Evolutionary conservation across 2,329 filamentous ascomycete species (phyloP), one percentile per base, ranked within the genome.

Genomic region (Penicillium sp.): DNA sequence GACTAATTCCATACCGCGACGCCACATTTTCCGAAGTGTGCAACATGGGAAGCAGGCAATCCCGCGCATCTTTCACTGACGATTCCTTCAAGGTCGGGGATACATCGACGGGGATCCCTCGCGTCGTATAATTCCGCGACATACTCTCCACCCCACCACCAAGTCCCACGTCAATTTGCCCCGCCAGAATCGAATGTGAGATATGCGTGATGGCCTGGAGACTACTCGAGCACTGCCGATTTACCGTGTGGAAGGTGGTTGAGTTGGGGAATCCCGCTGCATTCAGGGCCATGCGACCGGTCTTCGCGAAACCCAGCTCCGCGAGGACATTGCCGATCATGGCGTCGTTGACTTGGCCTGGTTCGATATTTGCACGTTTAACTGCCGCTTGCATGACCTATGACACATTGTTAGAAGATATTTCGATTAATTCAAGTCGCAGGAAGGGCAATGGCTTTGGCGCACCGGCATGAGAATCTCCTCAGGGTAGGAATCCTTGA

Each of bases 21-120:
- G 87, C 90, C 15, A 97, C 91, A 72, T 97, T 97, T 79, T 97
- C 92, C 54, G 87, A 91, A 4, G 93, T 97, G 83, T 93, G 91
- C 36, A 93, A 90, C 92, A 97, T 97, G 60, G 92, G 88, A 79
- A 90, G 81, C 82, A 91, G 82, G 80, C 90, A 93, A 76, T 97
- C 91, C 40, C 71, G 71, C 0, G 90, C 84, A 69, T 96, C 90
- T 68, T 90, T 64, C 3, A 64, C 46, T 1, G 52, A 33, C 3
- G 62, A 64, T 4, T 57, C 52, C 21, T 44, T 56, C 39, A 66
- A 21, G 3, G 47, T 37, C 3, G 62, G 60, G 6, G 61, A 62
- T 1, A 65, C 58, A 42, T 66, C 63, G 3, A 58, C 51, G 7
- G 64, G 64, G 12, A 66, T 61, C 8, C 62, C 63, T 2, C 61